Conservation (phyloP, 192 early-diverging fungal genomes). For the Pilobolus umbonatus region DNA sequence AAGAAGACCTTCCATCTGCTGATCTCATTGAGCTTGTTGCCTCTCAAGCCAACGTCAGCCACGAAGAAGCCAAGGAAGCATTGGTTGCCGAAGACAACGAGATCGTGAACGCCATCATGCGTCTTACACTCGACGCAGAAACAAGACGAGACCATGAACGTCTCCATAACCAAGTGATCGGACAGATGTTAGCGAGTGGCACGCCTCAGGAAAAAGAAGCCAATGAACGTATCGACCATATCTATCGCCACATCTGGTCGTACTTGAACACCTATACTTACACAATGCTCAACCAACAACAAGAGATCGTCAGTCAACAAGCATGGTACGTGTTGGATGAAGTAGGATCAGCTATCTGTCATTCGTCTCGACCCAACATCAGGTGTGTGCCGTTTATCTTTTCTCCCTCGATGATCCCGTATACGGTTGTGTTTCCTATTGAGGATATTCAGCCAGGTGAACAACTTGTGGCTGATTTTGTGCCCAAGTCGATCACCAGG, state of each 20-base stretch:
- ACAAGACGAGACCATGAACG: constrained; percentile 37
- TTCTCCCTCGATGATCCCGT: constrained; percentile 49
- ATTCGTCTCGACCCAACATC: constrained; percentile 57
- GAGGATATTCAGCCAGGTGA: constrained; percentile 47
- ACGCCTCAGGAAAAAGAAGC: constrained; percentile 32
- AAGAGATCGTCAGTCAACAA: constrained; percentile 41
- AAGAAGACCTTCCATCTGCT: constrained; percentile 16
- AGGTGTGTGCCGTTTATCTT: constrained; percentile 62
- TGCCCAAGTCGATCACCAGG: constrained; percentile 52
- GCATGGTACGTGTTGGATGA: constrained; percentile 42
- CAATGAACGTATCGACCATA: constrained; percentile 28
- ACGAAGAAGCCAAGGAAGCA: constrained; percentile 86
- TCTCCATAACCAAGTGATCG: constrained; percentile 40
- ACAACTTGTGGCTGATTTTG: constrained; percentile 50
- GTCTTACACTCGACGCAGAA: constrained; percentile 34
- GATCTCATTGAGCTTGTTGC: constrained; percentile 51
- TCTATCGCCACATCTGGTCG: constrained; percentile 40
- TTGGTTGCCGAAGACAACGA: constrained; percentile 82
- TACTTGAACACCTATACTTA: constrained; percentile 52
- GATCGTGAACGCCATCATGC: constrained; percentile 85
- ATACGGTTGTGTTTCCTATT: constrained; percentile 62
- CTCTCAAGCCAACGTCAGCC: constrained; percentile 64
- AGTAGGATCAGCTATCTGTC: constrained; percentile 60
- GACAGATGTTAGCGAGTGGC: constrained; percentile 28
- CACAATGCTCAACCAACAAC: constrained; percentile 39